Evolutionary conservation across 2,329 filamentous ascomycete species (phyloP), one percentile per base, ranked within the genome.

Genomic region (Aspergillus tamarii): DNA sequence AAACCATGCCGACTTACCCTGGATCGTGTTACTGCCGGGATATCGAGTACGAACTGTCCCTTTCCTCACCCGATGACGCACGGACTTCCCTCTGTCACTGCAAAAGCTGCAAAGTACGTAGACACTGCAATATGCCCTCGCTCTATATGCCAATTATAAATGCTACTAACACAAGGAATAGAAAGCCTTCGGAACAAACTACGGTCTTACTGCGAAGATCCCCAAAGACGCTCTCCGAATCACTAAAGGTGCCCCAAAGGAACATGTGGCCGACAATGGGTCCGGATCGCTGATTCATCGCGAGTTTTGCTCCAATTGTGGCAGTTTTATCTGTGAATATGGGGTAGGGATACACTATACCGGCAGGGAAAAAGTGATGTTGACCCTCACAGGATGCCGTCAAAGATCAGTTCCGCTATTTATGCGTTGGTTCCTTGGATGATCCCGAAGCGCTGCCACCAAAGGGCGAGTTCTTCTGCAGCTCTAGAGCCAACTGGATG

Each of bases 381-480:
- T 41, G 14, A 30, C 0, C 23, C 7, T 52, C 26, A 36, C 32
- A 76, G 75, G 73, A 75, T 16, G 65, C 67, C 30, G 76, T 68
- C 14, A 77, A 77, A 64, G 66, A 73, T 55, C 68, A 71, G 10
- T 80, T 74, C 61, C 76, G 75, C 34, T 81, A 83, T 67, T 78
- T 84, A 11, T 81, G 80, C 21, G 81, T 84, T 46, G 84, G 84
- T 1, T 83, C 83, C 0, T 72, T 87, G 4, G 84, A 86, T 61
- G 77, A 84, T 23, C 81, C 81, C 0, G 81, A 83, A 16, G 77
- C 73, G 57, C 70, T 86, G 11, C 81, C 83, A 7, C 84, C 84
- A 0, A 85, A 85, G 67, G 84, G 84, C 0, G 84, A 86, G 66
- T 86, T 86, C 74, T 87, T 85, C 66, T 85, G 83, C 70, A 83